Evolutionary conservation across 2,329 filamentous ascomycete species (phyloP).

Genomic region (Colletotrichum echinochloae): DNA sequence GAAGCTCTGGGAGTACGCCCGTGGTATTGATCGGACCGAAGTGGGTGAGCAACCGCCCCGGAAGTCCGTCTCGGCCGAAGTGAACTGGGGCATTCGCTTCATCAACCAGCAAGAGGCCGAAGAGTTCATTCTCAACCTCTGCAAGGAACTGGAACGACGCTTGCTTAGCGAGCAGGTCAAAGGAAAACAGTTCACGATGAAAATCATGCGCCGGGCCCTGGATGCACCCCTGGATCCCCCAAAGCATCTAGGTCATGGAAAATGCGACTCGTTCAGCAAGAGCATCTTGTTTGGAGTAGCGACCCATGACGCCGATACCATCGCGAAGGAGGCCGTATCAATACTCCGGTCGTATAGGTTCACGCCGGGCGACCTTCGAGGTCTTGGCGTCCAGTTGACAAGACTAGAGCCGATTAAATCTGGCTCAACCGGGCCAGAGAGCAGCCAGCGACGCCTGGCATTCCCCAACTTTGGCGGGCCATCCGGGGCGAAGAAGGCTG

Average conservation of each 20-base stretch:
- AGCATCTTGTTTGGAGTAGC: constrained; percentile 85
- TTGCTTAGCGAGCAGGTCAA: constrained; percentile 86
- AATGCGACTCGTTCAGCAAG: constrained; percentile 95
- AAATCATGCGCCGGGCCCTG: constrained; percentile 88
- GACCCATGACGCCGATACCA: constrained; percentile 77
- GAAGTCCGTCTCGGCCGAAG: constrained; percentile 96
- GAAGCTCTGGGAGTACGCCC: constrained; percentile 89
- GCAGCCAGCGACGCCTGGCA: constrained; percentile 82
- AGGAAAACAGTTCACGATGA: constrained; percentile 90
- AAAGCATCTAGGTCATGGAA: constrained; percentile 94
- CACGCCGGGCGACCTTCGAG: constrained; percentile 91
- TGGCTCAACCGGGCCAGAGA: constrained; percentile 66
- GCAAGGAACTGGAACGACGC: constrained; percentile 84
- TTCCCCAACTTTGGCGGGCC: constrained; percentile 70
- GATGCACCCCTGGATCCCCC: constrained; percentile 91
- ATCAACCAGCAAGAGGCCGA: constrained; percentile 92
- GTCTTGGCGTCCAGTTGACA: constrained; percentile 92
- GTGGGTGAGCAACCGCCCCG: constrained; percentile 87
- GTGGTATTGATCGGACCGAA: constrained; percentile 86
- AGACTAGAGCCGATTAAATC: constrained; percentile 85
- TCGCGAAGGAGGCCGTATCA: constrained; percentile 86
- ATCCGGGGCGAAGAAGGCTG: constrained; percentile 53
- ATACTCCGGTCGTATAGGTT: constrained; percentile 86
- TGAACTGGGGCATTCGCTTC: constrained; percentile 98
- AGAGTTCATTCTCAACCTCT: constrained; percentile 87